phyloP scores from a whole-genome alignment of 768 basidiomycete species.

The Phaeotremella skinneri region DNA sequence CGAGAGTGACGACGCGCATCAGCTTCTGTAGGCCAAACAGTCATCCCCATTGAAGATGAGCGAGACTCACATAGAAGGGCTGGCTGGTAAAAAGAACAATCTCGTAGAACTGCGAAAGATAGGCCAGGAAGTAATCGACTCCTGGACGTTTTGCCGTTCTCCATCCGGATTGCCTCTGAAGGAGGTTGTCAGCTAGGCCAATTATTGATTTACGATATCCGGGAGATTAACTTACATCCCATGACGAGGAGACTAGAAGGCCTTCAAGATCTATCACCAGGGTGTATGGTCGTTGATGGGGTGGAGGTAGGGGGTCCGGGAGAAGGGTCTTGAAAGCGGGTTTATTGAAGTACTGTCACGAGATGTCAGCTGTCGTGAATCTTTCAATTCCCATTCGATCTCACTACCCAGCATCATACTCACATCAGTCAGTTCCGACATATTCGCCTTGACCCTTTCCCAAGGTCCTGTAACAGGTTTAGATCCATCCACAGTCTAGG shows the following conservation, averaged over 20 bases:
- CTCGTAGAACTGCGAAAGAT: slow-evolving; percentile 97
- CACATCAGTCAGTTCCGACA: slow-evolving; percentile 42
- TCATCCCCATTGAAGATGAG: neutral
- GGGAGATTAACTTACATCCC: slow-evolving; percentile 96
- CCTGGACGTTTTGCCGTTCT: slow-evolving; percentile 96
- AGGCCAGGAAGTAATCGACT: slow-evolving; percentile 95
- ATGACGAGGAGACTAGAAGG: slow-evolving; percentile 81
- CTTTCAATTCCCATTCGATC: neutral
- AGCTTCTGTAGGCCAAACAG: slow-evolving; percentile 3
- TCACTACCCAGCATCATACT: neutral
- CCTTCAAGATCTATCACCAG: slow-evolving; percentile 88
- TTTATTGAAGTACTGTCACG: slow-evolving; percentile 79
- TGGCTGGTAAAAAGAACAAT: slow-evolving; percentile 93
- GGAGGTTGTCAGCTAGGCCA: slow-evolving; percentile 4
- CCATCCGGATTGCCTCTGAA: slow-evolving; percentile 88
- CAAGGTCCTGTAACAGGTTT: slow-evolving; percentile 59
- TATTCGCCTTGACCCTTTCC: slow-evolving; percentile 16
- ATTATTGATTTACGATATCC: neutral
- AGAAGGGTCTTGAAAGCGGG: slow-evolving; percentile 90
- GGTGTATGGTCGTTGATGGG: slow-evolving; percentile 86
- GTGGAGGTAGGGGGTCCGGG: slow-evolving; percentile 76
- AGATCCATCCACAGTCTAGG: slow-evolving; percentile 52
- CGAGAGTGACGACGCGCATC: slow-evolving; percentile 1
- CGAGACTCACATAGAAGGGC: slow-evolving; percentile 72
- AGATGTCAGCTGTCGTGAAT: neutral